Evolutionary conservation across 1,284 basidiomycete genomes (phyloP), one percentile per base, ranked within the genome.

Genomic region (Athelia sp.): DNA sequence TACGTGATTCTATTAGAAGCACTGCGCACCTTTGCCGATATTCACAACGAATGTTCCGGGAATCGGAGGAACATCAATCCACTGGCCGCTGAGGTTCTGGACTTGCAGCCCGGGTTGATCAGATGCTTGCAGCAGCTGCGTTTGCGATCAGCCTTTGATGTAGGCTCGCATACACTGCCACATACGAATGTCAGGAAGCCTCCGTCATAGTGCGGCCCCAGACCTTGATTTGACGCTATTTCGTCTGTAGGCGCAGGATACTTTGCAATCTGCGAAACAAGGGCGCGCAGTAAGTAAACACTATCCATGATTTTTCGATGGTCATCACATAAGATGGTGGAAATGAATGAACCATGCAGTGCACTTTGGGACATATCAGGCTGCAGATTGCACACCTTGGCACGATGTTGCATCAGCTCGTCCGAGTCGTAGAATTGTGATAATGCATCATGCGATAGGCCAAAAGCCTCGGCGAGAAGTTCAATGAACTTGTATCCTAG

Each of bases 31-130:
- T 70, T 87, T 88, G 2, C 86, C 87, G 45, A 90, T 79, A 78
- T 82, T 81, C 31, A 82, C 72, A 8, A 92, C 84, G 54, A 90
- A 85, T 1, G 87, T 87, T 2, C 79, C 79, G 0, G 80, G 79
- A 32, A 85, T 76, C 0, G 87, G 87, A 1, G 83, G 80, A 0
- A 79, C 87, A 47, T 87, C 82, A 47, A 90, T 84, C 88, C 87
- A 89, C 49, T 81, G 68, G 0, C 86, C 86, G 0, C 75, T 58
- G 3, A 83, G 65, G 59, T 85, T 87, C 58, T 87, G 84, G 0
- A 85, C 84, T 59, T 86, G 83, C 1, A 86, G 66, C 0, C 84
- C 83, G 29, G 71, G 69, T 56, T 86, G 83, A 1, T 72, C 65
- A 0, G 83, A 82, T 0, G 80, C 84, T 73, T 87, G 84, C 1